phyloP scores from a whole-genome alignment of 805 yeast species.

The Millerozyma miso region DNA sequence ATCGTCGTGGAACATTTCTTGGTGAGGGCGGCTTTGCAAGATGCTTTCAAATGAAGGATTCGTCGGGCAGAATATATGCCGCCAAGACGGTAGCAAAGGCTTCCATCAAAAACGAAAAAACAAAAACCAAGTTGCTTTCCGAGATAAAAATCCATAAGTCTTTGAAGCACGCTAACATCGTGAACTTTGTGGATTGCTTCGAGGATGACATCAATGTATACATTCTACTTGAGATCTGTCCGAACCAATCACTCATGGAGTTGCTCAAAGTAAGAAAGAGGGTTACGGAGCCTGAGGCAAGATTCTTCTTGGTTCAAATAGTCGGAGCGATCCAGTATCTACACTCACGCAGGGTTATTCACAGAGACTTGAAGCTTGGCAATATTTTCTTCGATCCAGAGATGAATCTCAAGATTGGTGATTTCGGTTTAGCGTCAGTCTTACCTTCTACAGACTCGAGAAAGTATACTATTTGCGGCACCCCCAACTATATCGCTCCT shows the following conservation, averaged over 20 bases:
- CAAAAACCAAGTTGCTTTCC: slow-evolving; percentile 77
- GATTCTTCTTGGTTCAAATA: slow-evolving; percentile 85
- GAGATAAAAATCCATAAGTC: slow-evolving; percentile 94
- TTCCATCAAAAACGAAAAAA: slow-evolving; percentile 85
- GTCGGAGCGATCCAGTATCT: slow-evolving; percentile 91
- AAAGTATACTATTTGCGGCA: slow-evolving; percentile 94
- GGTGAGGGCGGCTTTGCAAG: slow-evolving; percentile 99
- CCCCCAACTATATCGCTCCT: slow-evolving; percentile 98
- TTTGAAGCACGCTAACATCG: slow-evolving; percentile 84
- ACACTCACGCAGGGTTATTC: slow-evolving; percentile 89
- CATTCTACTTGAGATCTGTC: slow-evolving; percentile 89
- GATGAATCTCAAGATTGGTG: slow-evolving; percentile 95
- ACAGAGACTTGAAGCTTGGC: slow-evolving; percentile 93
- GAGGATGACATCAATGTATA: slow-evolving; percentile 95
- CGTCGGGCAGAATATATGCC: slow-evolving; percentile 81
- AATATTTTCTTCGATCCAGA: slow-evolving; percentile 91
- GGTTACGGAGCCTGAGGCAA: slow-evolving; percentile 88
- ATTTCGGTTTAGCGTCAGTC: slow-evolving; percentile 97
- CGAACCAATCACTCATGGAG: slow-evolving; percentile 92
- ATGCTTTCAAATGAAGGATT: slow-evolving; percentile 94
- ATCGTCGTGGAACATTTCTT: slow-evolving; percentile 81
- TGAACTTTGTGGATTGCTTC: slow-evolving; percentile 91
- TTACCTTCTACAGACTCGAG: slow-evolving; percentile 64
- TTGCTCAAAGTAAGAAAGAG: slow-evolving; percentile 76
- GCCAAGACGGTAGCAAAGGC: slow-evolving; percentile 98